Evolutionary conservation across 108 stramenopile genomes (phyloP), one percentile per base, ranked within the genome.

Genomic region (Bacterosira constricta): DNA sequence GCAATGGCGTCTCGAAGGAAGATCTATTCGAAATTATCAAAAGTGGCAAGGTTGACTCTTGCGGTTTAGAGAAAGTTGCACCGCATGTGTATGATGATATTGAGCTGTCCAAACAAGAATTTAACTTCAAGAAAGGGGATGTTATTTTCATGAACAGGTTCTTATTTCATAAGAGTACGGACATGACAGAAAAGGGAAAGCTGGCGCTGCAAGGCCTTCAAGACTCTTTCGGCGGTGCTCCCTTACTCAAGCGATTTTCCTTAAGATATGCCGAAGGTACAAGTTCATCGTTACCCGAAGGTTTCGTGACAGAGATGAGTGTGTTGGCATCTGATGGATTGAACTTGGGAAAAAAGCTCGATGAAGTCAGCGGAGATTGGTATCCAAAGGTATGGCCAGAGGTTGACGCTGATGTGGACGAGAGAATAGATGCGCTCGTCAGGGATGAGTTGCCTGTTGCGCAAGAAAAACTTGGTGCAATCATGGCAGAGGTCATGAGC

Each of bases 101-200:
- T 38, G 56, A 58, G 13, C 15, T 25, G 26, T 15, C 56, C 6
- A 35, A 58, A 17, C 6, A 6, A 11, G 10, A 37, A 15, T 58
- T 58, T 20, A 38, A 58, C 21, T 58, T 58, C 21, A 58, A 58
- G 56, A n/a, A 23, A 35, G 56, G 56, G 9, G 56, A 58, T 38
- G 25, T 58, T n/a, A 35, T 58, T 15, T 58, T 58, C 25, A 35
- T 37, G 35, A 58, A 58, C 21, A n/a, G 56, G 21, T 58, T n/a
- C 21, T 21, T 58, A 5, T 58, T 58, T 6, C 56, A 58, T 38
- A 63, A 44, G 23, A 20, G 18, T 15, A 56, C 55, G 6, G 55
- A 56, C 55, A 15, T 56, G 5, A 56, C 55, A 6, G 55, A 56
- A 35, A 25, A 56, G 21, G 55, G 55, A 30, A 56, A 56, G 21